A percentile compares a stretch with the other conserved stretches of the same genome.
Evolutionary conservation across 257 asterid species (phyloP).

Genomic region (Ophiorrhiza pumila): DNA sequence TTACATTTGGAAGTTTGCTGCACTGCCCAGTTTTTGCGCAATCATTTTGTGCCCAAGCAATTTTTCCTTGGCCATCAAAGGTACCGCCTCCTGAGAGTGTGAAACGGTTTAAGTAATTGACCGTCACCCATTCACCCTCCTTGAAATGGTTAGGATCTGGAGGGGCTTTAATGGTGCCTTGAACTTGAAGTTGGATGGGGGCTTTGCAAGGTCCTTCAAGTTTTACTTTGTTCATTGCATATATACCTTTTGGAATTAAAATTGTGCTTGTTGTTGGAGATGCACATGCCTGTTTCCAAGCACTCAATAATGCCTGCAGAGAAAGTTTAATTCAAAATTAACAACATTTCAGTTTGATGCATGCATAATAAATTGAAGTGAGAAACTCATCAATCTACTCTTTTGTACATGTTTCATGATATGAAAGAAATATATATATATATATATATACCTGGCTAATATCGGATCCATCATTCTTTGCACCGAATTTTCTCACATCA

Average conservation of each 20-base stretch:
- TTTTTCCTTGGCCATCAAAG: constrained; percentile 43
- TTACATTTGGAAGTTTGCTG: constrained; percentile 32
- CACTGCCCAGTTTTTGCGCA: constrained; percentile 30
- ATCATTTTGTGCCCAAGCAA: constrained; percentile 40
- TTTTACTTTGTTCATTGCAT: constrained; percentile 15
- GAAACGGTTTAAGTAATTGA: constrained; percentile 27
- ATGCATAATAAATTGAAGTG: too few species aligned
- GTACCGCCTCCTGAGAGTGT: constrained; percentile 47
- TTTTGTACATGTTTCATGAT: too few species aligned
- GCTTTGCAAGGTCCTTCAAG: constrained; percentile 32
- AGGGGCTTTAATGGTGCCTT: constrained; percentile 39
- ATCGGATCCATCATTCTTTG: constrained; percentile 16
- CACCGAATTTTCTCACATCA: constrained; percentile 12
- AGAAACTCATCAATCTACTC: too few species aligned
- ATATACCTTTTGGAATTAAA: constrained; percentile 37
- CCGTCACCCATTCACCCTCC: constrained; percentile 35
- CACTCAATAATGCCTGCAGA: constrained; percentile 35
- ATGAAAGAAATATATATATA: too few species aligned
- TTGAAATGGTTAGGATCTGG: constrained; percentile 22
- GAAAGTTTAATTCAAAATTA: too few species aligned
- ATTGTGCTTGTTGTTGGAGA: constrained; percentile 21
- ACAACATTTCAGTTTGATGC: too few species aligned
- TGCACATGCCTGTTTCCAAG: constrained; percentile 38
- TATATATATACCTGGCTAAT: constrained; percentile 19
- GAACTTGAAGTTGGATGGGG: constrained; percentile 29